Evolutionary conservation across 2,329 filamentous ascomycete species (phyloP).

Genomic region (Microdochium trichocladiopsis): DNA sequence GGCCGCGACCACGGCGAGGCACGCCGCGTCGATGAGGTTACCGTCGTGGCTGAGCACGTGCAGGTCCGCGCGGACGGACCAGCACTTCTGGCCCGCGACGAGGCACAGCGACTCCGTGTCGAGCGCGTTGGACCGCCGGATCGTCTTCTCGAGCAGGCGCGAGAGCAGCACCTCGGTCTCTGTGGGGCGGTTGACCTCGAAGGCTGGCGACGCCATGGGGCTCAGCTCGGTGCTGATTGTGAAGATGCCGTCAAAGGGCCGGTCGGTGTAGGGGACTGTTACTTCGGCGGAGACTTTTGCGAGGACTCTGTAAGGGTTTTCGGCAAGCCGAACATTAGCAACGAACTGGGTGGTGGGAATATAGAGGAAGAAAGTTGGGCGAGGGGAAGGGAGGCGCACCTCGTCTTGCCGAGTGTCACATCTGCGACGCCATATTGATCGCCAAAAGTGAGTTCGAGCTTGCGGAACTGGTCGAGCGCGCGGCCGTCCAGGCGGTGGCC

Average conservation of each 20-base stretch:
- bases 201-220: constrained; percentile 85
- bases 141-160: constrained; percentile 85
- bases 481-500: constrained; percentile 80
- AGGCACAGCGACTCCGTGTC: constrained; percentile 96
- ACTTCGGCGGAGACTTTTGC: constrained; percentile 86
- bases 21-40: constrained; percentile 78
- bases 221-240: constrained; percentile 86
- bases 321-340: constrained; percentile 2
- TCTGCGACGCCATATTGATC: constrained; percentile 88
- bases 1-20: constrained; percentile 80
- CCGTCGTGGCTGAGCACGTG: constrained; percentile 90
- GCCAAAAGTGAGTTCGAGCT: constrained; percentile 72
- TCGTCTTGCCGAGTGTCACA: constrained; percentile 83
- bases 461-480: constrained; percentile 70
- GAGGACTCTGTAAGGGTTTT: constrained; percentile 52
- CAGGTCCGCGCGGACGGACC: constrained; percentile 83
- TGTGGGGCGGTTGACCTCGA: constrained; percentile 77
- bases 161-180: constrained; percentile 82
- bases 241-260: constrained; percentile 93
- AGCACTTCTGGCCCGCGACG: constrained; percentile 83
- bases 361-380: too few relatives aligned
- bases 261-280: constrained; percentile 75
- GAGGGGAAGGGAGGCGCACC: constrained; percentile 41
- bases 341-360: background rate
- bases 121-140: constrained; percentile 84